Percentiles rank a stretch among this genome's conserved stretches.
Conservation (phyloP, 2,329 filamentous ascomycete genomes). For the Immersiporthe knoxdaviesiana region DNA sequence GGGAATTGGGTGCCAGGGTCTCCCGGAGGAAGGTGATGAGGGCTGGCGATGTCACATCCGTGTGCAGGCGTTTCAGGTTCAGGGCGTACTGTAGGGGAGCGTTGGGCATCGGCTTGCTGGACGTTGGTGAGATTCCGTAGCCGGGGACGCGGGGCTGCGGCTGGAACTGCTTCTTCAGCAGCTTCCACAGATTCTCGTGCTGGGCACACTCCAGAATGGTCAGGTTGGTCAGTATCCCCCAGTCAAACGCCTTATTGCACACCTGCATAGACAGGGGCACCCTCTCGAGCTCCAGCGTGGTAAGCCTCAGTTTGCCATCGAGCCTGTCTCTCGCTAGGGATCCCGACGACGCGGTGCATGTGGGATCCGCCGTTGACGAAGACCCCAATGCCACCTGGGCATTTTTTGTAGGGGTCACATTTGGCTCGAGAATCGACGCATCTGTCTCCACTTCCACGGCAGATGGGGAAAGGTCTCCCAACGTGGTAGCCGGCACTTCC, state of each 20-base stretch:
- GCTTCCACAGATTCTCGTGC: slow-evolving; percentile 76
- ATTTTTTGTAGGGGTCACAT: slow-evolving; percentile 11
- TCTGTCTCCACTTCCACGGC: slow-evolving; percentile 8
- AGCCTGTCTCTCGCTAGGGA: slow-evolving; percentile 44
- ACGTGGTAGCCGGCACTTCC: background rate
- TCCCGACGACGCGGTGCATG: background rate
- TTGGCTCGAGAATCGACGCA: slow-evolving; percentile 6
- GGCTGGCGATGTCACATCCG: slow-evolving; percentile 69
- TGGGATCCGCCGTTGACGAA: slow-evolving; percentile 4
- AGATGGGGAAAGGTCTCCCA: slow-evolving; percentile 1
- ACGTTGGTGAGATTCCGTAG: slow-evolving; percentile 35
- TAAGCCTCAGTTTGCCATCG: slow-evolving; percentile 66
- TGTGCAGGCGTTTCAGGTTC: slow-evolving; percentile 73
- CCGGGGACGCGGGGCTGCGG: slow-evolving; percentile 43
- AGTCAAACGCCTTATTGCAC: slow-evolving; percentile 73
- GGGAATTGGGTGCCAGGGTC: slow-evolving; percentile 74
- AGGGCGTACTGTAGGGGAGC: slow-evolving; percentile 60
- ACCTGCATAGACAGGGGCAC: slow-evolving; percentile 73
- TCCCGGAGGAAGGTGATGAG: slow-evolving; percentile 77
- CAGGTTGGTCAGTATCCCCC: slow-evolving; percentile 70
- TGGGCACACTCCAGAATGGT: slow-evolving; percentile 75
- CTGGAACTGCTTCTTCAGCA: slow-evolving; percentile 65
- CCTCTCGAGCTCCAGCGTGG: slow-evolving; percentile 74
- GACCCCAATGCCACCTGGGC: slow-evolving; percentile 8
- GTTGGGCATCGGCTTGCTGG: slow-evolving; percentile 35